Base-by-base conservation (phyloP, 495 filamentous ascomycete species). In the Hypoxylon subgilvum region DNA sequence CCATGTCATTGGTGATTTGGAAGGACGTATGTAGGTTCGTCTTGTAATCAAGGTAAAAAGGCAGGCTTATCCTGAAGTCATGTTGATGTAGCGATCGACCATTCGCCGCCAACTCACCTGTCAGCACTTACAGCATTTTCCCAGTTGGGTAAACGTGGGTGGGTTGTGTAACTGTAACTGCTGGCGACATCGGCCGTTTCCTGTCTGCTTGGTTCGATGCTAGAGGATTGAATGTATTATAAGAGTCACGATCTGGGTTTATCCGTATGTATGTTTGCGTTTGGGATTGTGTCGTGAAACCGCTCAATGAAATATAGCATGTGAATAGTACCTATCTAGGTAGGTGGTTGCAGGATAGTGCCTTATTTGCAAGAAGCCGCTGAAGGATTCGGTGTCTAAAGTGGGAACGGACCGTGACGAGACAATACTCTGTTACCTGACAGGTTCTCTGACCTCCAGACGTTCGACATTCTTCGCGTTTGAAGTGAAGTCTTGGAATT, bases 191-290 rank as follows among this genome's bases (percentile, higher is more conserved):
- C n/a, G n/a, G n/a, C n/a, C n/a, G 23, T 27, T 27, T 8, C 23
- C 23, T 27, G 8, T 27, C 8, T 38, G 41, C 30, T 36, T 55
- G 19, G 28, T 16, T 9, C 6, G 51, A 10, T 61, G 22, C 16
- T 53, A 45, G 49, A 61, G 57, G 57, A 61, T 55, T 45, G 21
- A n/a, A n/a, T n/a, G n/a, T n/a, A n/a, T n/a, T n/a, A n/a, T n/a
- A n/a, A n/a, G n/a, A n/a, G n/a, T n/a, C n/a, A n/a, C n/a, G n/a
- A n/a, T n/a, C n/a, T n/a, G n/a, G n/a, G n/a, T n/a, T n/a, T n/a
- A n/a, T n/a, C n/a, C n/a, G n/a, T n/a, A n/a, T n/a, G n/a, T n/a
- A n/a, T n/a, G n/a, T n/a, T n/a, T n/a, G n/a, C n/a, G n/a, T n/a
- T n/a, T n/a, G n/a, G n/a, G n/a, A n/a, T n/a, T n/a, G n/a, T n/a